Percentiles rank a stretch among this genome's conserved stretches.
Evolutionary conservation across 331 rosid species (phyloP).

Genomic region (Phaseolus coccineus): DNA sequence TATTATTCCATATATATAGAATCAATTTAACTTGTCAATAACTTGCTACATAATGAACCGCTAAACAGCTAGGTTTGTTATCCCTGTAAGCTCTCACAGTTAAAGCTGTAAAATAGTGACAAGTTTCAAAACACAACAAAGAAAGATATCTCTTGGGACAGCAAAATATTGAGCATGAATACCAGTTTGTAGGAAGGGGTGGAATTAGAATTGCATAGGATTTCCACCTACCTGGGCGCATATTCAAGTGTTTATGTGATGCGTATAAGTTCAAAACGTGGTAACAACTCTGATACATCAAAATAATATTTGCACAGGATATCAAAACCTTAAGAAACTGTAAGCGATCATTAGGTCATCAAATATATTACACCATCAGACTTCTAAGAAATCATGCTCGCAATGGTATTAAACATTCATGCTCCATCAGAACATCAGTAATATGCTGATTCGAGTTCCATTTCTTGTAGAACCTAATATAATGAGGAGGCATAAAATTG

Average conservation of each 20-base stretch:
- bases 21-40: conserved; percentile 6
- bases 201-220: neutral
- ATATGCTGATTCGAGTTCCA: conserved; percentile 27
- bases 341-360: conserved; percentile 11
- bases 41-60: neutral
- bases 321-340: neutral
- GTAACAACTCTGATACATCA: conserved; percentile 4
- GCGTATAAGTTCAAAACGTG: neutral
- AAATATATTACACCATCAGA: conserved; percentile 8
- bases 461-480: conserved; percentile 26
- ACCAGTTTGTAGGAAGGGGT: conserved; percentile 16
- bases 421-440: conserved; percentile 27
- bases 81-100: conserved; percentile 27
- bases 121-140: conserved; percentile 29
- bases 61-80: neutral
- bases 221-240: conserved; percentile 8
- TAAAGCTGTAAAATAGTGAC: neutral
- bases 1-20: neutral
- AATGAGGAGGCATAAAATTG: neutral
- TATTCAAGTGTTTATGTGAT: neutral
- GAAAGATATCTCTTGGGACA: neutral
- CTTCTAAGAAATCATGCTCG: conserved; percentile 1
- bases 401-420: neutral
- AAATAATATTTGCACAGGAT: neutral
- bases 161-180: conserved; percentile 1